Evolutionary conservation across 768 basidiomycete genomes (phyloP).

Genomic region (Trametes villosa): DNA sequence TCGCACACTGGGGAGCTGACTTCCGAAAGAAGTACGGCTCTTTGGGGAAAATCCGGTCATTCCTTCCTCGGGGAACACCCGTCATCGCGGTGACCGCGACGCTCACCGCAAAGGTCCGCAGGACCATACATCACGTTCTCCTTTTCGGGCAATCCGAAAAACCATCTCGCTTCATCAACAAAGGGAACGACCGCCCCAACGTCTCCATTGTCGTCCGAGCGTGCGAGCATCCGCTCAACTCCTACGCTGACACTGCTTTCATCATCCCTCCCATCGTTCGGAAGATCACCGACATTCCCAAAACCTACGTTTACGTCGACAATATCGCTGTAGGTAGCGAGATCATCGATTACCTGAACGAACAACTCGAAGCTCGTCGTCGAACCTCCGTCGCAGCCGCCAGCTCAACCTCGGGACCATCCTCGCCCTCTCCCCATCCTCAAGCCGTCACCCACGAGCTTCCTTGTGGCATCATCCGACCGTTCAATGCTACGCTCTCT

Average conservation of each 20-base stretch:
- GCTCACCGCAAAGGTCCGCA: conserved; percentile 21
- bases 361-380: too few relatives aligned
- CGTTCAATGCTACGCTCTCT: too few relatives aligned
- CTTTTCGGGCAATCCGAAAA: conserved; percentile 13
- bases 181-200: conserved; percentile 32
- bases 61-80: conserved; percentile 28
- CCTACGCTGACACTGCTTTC: conserved; percentile 33
- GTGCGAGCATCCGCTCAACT: conserved; percentile 26
- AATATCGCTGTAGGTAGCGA: conserved; percentile 23
- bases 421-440: too few relatives aligned
- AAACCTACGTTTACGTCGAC: conserved; percentile 33
- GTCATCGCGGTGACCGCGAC: conserved; percentile 31
- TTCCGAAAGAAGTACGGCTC: conserved; percentile 34
- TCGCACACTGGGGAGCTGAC: conserved; percentile 37
- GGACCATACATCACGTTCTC: conserved; percentile 22
- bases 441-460: too few relatives aligned
- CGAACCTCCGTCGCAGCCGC: too few relatives aligned
- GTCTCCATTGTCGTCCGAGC: conserved; percentile 33
- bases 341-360: conserved; percentile 23
- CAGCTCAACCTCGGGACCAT: too few relatives aligned
- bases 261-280: conserved; percentile 19
- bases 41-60: conserved; percentile 29
- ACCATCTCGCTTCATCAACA: conserved; percentile 16
- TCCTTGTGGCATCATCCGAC: too few relatives aligned
- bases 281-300: conserved; percentile 20